Evolutionary conservation across 331 rosid species (phyloP).

Genomic region (Quercus lobata): DNA sequence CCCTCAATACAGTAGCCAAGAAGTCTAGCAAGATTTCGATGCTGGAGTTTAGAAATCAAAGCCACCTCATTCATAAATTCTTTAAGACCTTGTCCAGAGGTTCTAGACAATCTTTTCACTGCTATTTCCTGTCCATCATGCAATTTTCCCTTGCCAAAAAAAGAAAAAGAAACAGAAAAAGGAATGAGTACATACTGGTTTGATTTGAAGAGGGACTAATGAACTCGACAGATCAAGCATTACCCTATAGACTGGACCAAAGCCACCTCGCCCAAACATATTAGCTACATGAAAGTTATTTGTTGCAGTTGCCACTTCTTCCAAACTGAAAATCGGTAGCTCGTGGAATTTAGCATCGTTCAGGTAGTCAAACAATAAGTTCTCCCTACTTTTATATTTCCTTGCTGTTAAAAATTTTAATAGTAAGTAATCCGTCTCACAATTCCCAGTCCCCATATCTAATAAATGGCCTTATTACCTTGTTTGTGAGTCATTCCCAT

Average conservation of each 20-base stretch:
- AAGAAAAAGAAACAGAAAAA: too few species aligned
- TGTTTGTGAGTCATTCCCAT: neutral
- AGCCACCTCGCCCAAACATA: neutral
- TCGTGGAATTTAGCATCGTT: too few species aligned
- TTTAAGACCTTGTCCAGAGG: conserved; percentile 38
- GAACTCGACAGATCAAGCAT: too few species aligned
- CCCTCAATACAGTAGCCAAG: conserved; percentile 43
- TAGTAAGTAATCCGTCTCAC: neutral
- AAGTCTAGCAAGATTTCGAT: conserved; percentile 40
- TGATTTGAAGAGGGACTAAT: too few species aligned
- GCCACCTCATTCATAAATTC: conserved; percentile 47
- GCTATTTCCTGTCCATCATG: conserved; percentile 46
- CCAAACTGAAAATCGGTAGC: conserved; percentile 52
- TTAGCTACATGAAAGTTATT: conserved; percentile 62
- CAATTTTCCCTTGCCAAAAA: conserved; percentile 22
- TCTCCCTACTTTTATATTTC: neutral
- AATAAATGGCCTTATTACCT: neutral
- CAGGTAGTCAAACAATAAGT: too few species aligned
- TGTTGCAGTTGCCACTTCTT: conserved; percentile 53
- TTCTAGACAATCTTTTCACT: conserved; percentile 36
- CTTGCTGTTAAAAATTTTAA: neutral
- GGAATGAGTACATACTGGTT: too few species aligned
- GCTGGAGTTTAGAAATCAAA: conserved; percentile 50
- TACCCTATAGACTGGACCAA: too few species aligned
- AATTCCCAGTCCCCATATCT: neutral